A percentile compares a stretch with the other conserved stretches of the same genome.
Evolutionary conservation across 805 yeast species (phyloP).

Genomic region (Candida endomychidarum): DNA sequence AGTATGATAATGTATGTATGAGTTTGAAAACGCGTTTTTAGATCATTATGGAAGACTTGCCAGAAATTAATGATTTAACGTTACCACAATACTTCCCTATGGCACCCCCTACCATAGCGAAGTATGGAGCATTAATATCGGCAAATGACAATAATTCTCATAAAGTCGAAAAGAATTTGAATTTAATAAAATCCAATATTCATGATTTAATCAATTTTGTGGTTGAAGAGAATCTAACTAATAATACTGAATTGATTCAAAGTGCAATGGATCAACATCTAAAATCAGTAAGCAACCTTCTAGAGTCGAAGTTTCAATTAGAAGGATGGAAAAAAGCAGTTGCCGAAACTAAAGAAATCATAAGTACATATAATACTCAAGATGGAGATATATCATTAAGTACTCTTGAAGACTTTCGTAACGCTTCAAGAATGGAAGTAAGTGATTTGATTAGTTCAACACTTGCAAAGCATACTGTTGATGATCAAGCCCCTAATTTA

Average conservation of each 20-base stretch:
- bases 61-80: conserved; percentile 8
- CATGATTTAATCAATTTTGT: conserved; percentile 13
- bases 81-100: conserved; percentile 14
- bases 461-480: too few relatives aligned
- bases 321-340: conserved; percentile 3
- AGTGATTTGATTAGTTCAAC: conserved; percentile 7
- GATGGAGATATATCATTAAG: conserved; percentile 10
- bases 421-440: neutral
- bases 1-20: too few relatives aligned
- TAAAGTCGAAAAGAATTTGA: conserved; percentile 16
- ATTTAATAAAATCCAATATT: conserved; percentile 16
- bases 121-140: conserved; percentile 5
- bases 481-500: neutral
- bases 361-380: conserved; percentile 1
- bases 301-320: neutral
- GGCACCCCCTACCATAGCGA: conserved; percentile 1
- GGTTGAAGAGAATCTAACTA: conserved; percentile 9
- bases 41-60: conserved; percentile 2
- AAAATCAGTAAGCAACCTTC: neutral
- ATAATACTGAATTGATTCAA: neutral
- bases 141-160: conserved; percentile 8
- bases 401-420: conserved; percentile 8
- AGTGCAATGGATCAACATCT: neutral
- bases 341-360: neutral
- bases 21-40: too few relatives aligned